These are phyloP conservation scores for Penicillium psychrofluorescens DNA, from an alignment of 495 filamentous ascomycete species.

Conservation along the genomic window DNA sequence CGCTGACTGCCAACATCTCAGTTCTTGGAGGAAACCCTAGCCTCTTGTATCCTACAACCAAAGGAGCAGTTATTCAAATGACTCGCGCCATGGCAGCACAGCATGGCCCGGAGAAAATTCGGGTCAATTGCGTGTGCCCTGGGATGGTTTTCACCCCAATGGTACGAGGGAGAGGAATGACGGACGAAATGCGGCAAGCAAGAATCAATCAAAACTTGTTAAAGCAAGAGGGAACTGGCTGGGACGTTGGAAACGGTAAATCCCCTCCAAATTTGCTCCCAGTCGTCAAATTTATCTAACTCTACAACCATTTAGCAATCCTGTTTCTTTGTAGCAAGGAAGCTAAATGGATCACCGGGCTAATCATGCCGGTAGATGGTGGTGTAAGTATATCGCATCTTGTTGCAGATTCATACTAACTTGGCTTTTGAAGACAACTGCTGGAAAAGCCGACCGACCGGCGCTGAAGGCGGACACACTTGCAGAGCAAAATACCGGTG, in stretches of 20 bases:
- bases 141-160: slow-evolving; percentile 14
- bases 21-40: slow-evolving; percentile 41
- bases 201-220: slow-evolving; percentile 4
- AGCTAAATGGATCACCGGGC: slow-evolving; percentile 36
- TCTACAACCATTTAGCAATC: not conserved
- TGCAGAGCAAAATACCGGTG: not conserved
- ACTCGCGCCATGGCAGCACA: slow-evolving; percentile 45
- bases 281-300: no score
- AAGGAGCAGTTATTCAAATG: slow-evolving; percentile 48
- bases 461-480: slow-evolving; percentile 2
- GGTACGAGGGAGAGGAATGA: slow-evolving; percentile 5
- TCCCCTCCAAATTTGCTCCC: not conserved
- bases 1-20: not conserved
- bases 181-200: slow-evolving; percentile 4
- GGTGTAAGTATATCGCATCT: not conserved
- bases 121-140: slow-evolving; percentile 47
- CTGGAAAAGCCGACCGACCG: slow-evolving; percentile 4
- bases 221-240: slow-evolving; percentile 1
- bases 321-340: slow-evolving; percentile 29
- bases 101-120: slow-evolving; percentile 35
- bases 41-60: slow-evolving; percentile 47
- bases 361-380: slow-evolving; percentile 30
- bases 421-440: slow-evolving; percentile 1
- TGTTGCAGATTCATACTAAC: not conserved
- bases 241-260: slow-evolving; percentile 3